These are phyloP conservation scores for Fonsecaea pugnacius DNA, from an alignment of 2,329 filamentous ascomycete genomes.

Conservation along the genomic window DNA sequence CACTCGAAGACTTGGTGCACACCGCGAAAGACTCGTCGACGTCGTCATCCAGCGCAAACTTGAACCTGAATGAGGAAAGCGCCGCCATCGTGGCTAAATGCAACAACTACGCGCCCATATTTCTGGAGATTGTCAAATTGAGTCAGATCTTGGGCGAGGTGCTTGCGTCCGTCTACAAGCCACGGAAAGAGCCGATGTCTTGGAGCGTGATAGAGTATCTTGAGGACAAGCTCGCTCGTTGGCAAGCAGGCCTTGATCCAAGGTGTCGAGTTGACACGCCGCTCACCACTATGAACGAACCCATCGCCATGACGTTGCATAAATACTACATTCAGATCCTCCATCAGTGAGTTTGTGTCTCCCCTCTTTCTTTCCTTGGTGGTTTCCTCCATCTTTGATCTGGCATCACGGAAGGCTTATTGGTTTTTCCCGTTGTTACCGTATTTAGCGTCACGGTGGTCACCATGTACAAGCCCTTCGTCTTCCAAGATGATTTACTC, in stretches of 20 bases:
- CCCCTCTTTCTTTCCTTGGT: neutral
- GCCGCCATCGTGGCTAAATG: slow-evolving; percentile 7
- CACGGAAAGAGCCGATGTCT: neutral
- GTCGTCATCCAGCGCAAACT: neutral
- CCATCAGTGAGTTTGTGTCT: slow-evolving; percentile 15
- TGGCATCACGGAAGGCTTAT: neutral
- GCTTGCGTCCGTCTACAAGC: slow-evolving; percentile 11
- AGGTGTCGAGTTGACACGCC: slow-evolving; percentile 17
- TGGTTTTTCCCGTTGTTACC: neutral
- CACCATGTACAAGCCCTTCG: slow-evolving; percentile 21
- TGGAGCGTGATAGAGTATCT: slow-evolving; percentile 3
- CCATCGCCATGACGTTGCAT: slow-evolving; percentile 13
- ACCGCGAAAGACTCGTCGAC: neutral
- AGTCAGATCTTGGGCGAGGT: slow-evolving; percentile 16
- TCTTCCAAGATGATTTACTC: slow-evolving; percentile 15
- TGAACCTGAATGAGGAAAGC: slow-evolving; percentile 1
- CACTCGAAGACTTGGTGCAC: slow-evolving; percentile 18
- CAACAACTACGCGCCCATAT: slow-evolving; percentile 17
- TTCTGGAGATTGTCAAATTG: slow-evolving; percentile 15
- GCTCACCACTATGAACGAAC: neutral
- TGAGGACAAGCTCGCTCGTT: slow-evolving; percentile 14
- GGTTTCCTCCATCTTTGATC: neutral
- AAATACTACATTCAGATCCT: slow-evolving; percentile 23
- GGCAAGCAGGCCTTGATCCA: slow-evolving; percentile 10
- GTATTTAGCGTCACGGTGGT: slow-evolving; percentile 13